Evolutionary conservation across 495 filamentous ascomycete species (phyloP).

Genomic region (Cenococcum geophilum): DNA sequence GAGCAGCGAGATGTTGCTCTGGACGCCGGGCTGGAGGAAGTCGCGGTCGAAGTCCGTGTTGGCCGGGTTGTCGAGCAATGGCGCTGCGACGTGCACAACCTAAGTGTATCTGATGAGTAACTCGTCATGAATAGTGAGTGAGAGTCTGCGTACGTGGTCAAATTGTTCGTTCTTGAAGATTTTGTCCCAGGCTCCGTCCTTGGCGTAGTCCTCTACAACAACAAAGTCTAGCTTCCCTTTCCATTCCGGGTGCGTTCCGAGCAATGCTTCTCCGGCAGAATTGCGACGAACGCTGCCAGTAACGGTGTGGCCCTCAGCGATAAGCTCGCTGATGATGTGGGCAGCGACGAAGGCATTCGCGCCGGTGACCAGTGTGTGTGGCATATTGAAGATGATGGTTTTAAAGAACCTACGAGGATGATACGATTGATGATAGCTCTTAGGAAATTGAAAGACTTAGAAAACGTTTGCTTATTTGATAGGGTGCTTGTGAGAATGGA

Average conservation of each 20-base stretch:
- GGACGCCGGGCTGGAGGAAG: constrained; percentile 30
- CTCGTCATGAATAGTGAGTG: too few relatives aligned
- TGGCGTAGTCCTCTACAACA: constrained; percentile 22
- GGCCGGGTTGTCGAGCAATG: constrained; percentile 28
- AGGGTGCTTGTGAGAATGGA: too few relatives aligned
- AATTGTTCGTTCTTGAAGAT: constrained; percentile 23
- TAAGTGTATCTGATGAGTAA: too few relatives aligned
- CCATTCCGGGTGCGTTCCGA: constrained; percentile 20
- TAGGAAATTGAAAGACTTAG: too few relatives aligned
- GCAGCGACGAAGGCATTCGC: constrained; percentile 26
- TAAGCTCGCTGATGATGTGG: constrained; percentile 22
- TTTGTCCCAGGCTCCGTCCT: constrained; percentile 18
- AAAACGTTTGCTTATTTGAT: too few relatives aligned
- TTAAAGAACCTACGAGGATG: too few relatives aligned
- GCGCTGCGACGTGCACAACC: constrained; percentile 45
- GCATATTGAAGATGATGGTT: constrained; percentile 4
- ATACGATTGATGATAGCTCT: too few relatives aligned
- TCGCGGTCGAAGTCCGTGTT: constrained; percentile 31
- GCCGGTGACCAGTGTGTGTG: constrained; percentile 26
- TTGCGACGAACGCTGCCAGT: constrained; percentile 22
- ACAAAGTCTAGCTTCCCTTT: constrained; percentile 26
- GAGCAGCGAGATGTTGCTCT: constrained; percentile 28
- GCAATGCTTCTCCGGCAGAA: constrained; percentile 22
- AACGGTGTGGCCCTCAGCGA: constrained; percentile 21
- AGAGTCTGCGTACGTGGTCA: constrained; percentile 19